Percentiles rank a stretch among this genome's conserved stretches.
These are phyloP conservation scores for Plasmodium malariae DNA, from an alignment of 169 alveolate genomes.

Conservation along the genomic window DNA sequence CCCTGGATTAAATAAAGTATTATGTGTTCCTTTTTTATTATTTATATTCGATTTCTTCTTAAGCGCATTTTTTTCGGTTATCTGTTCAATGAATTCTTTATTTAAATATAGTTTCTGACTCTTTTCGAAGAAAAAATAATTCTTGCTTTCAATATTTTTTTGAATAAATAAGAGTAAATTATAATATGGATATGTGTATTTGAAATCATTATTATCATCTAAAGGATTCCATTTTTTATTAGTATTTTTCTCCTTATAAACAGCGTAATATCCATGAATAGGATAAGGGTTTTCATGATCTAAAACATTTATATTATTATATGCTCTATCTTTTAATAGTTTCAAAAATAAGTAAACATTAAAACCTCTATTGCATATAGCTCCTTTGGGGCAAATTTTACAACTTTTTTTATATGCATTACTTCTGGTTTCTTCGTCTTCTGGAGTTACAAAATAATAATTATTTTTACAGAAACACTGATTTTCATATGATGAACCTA, in stretches of 20 bases:
- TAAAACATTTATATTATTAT: slow-evolving; percentile 34
- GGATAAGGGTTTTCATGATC: slow-evolving; percentile 78
- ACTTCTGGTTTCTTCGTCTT: slow-evolving; percentile 7
- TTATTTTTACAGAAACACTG: slow-evolving; percentile 86
- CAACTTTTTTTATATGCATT: slow-evolving; percentile 19
- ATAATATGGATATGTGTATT: slow-evolving; percentile 69
- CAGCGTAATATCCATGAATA: slow-evolving; percentile 68
- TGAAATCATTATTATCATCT: slow-evolving; percentile 31
- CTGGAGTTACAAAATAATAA: slow-evolving; percentile 47
- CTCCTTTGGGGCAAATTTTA: slow-evolving; percentile 65
- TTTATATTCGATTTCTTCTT: neutral
- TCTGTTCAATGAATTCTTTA: slow-evolving; percentile 26
- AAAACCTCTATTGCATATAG: slow-evolving; percentile 77
- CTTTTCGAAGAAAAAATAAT: slow-evolving; percentile 63
- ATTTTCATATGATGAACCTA: slow-evolving; percentile 81
- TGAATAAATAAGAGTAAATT: slow-evolving; percentile 70
- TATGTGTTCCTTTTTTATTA: neutral
- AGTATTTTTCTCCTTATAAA: slow-evolving; percentile 39
- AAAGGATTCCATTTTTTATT: slow-evolving; percentile 41
- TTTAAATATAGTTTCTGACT: slow-evolving; percentile 15
- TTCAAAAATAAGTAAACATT: slow-evolving; percentile 28
- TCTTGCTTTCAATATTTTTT: slow-evolving; percentile 30
- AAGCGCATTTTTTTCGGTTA: slow-evolving; percentile 12
- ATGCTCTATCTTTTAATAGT: slow-evolving; percentile 49
- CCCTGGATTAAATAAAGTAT: neutral